Conservation (phyloP, 83 land plant species). For the Larix sibirica region DNA sequence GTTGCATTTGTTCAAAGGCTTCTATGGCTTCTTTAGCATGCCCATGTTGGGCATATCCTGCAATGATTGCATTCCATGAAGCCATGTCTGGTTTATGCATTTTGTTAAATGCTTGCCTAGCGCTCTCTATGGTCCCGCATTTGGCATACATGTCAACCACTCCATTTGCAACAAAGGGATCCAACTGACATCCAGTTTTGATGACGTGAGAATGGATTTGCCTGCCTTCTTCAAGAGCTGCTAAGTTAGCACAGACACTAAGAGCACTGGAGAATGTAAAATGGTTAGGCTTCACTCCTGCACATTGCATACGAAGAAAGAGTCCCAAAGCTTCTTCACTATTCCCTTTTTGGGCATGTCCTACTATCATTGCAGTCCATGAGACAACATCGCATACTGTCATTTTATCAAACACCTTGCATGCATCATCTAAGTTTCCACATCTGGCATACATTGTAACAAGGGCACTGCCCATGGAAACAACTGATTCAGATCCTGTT, state of each 20-base stretch:
- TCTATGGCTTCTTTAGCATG: conserved; percentile 33
- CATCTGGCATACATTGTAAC: conserved; percentile 11
- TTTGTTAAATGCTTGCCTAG: conserved; percentile 19
- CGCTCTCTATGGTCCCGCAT: conserved; percentile 44
- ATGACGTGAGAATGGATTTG: conserved; percentile 43
- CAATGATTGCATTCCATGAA: conserved; percentile 54
- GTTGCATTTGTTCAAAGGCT: conserved; percentile 36
- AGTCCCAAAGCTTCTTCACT: conserved; percentile 23
- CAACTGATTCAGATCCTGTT: neutral
- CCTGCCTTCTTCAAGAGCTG: conserved; percentile 49
- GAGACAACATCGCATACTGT: conserved; percentile 23
- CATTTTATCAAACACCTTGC: conserved; percentile 40
- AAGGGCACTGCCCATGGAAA: neutral
- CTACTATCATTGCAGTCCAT: conserved; percentile 52
- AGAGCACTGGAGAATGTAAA: conserved; percentile 38
- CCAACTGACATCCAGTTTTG: conserved; percentile 34
- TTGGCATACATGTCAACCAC: conserved; percentile 56
- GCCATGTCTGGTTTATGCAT: conserved; percentile 26
- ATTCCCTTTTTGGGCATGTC: conserved; percentile 36
- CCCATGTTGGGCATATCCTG: conserved; percentile 55
- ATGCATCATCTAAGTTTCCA: conserved; percentile 23
- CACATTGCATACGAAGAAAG: conserved; percentile 27
- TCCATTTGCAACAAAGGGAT: conserved; percentile 45
- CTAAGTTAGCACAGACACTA: conserved; percentile 40
- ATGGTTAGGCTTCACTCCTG: conserved; percentile 33